phyloP scores from a whole-genome alignment of 2,329 filamentous ascomycete genomes.

The Coleophoma crateriformis region DNA sequence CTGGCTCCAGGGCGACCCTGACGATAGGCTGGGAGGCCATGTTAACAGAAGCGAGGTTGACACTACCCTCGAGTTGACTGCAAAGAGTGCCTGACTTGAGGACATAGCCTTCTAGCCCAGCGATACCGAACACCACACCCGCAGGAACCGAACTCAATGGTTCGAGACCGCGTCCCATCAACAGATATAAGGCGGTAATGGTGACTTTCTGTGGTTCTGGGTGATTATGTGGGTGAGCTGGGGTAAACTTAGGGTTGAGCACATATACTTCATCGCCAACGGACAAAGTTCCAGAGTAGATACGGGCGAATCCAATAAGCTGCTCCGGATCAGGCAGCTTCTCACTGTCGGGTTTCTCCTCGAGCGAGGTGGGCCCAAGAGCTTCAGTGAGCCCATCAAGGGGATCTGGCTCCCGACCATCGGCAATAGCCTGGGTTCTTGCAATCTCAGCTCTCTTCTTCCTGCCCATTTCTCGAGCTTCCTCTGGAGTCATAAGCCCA shows the following conservation, averaged over 20 bases:
- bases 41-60: conserved; percentile 84
- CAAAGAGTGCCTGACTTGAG: conserved; percentile 93
- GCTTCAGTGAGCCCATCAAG: conserved; percentile 45
- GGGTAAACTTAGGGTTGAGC: conserved; percentile 87
- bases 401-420: conserved; percentile 22
- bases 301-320: conserved; percentile 87
- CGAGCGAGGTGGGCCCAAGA: conserved; percentile 55
- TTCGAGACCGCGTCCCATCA: conserved; percentile 91
- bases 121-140: conserved; percentile 92
- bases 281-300: conserved; percentile 85
- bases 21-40: conserved; percentile 87
- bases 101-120: conserved; percentile 86
- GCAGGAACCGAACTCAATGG: conserved; percentile 79
- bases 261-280: conserved; percentile 92
- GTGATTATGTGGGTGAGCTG: conserved; percentile 64
- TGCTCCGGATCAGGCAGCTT: conserved; percentile 72
- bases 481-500: conserved; percentile 76
- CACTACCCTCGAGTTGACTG: conserved; percentile 76
- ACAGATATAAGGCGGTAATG: conserved; percentile 83
- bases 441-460: conserved; percentile 88
- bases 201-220: conserved; percentile 78
- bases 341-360: conserved; percentile 45
- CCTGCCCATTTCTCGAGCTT: conserved; percentile 80
- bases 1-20: conserved; percentile 89
- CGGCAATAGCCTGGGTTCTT: conserved; percentile 56